These are phyloP conservation scores for Selaginella moellendorffii DNA, from an alignment of 75 land plant genomes.

Conservation along the genomic window DNA sequence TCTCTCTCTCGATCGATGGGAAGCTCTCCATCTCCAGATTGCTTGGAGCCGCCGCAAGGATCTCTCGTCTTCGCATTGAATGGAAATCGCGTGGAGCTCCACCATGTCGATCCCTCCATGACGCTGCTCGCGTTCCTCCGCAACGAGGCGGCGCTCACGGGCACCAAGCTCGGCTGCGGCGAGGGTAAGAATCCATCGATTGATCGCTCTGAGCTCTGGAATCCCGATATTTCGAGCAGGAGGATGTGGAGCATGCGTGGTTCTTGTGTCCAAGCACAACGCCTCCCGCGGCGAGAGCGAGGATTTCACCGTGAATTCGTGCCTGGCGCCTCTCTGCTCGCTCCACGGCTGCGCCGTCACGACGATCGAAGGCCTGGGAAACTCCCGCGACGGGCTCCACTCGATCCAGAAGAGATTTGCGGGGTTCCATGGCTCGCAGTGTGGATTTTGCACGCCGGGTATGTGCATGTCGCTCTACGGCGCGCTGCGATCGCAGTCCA, in stretches of 20 bases:
- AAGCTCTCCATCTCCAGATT: no score
- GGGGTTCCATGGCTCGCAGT: slow-evolving; percentile 85
- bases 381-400: slow-evolving; percentile 44
- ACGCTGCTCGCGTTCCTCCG: background rate
- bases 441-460: slow-evolving; percentile 80
- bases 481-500: no score
- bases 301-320: slow-evolving; percentile 35
- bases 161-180: background rate
- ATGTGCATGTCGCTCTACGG: slow-evolving; percentile 9
- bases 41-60: no score
- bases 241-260: slow-evolving; percentile 12
- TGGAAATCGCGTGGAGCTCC: background rate
- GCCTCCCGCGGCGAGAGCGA: slow-evolving; percentile 11
- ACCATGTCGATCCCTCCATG: background rate
- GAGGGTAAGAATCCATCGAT: background rate
- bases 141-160: background rate
- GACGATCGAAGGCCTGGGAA: slow-evolving; percentile 71
- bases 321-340: slow-evolving; percentile 58
- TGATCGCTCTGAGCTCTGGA: no score
- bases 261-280: slow-evolving; percentile 3
- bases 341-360: slow-evolving; percentile 61
- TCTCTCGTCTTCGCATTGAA: background rate
- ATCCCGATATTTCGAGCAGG: no score
- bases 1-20: no score
- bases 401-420: slow-evolving; percentile 57